Percentiles rank a stretch among this genome's conserved stretches.
These are phyloP conservation scores for Vigna angularis DNA, from an alignment of 306 rosid species.

Conservation along the genomic window DNA sequence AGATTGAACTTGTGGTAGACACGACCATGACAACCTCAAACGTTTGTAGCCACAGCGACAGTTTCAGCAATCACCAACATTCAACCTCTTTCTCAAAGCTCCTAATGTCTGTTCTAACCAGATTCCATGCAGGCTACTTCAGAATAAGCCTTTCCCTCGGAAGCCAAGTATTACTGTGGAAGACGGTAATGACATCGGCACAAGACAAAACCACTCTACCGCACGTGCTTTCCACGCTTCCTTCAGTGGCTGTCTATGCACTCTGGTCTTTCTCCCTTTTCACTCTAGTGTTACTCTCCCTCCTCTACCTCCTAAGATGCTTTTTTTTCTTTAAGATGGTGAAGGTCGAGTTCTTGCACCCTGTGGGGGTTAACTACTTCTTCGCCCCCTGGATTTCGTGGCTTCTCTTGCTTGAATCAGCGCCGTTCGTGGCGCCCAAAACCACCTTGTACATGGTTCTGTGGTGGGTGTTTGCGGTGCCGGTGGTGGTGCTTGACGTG, in stretches of 20 bases:
- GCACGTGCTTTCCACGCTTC: slow-evolving; percentile 38
- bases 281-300: slow-evolving; percentile 49
- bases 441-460: slow-evolving; percentile 40
- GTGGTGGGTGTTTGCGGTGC: slow-evolving; percentile 59
- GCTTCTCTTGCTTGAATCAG: slow-evolving; percentile 62
- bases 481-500: slow-evolving; percentile 60
- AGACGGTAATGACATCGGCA: slow-evolving; percentile 39
- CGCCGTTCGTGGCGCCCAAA: slow-evolving; percentile 49
- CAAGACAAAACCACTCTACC: slow-evolving; percentile 28
- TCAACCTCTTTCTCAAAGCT: slow-evolving; percentile 28
- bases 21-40: background rate
- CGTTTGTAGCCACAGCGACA: background rate
- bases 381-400: slow-evolving; percentile 72
- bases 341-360: slow-evolving; percentile 64
- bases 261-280: slow-evolving; percentile 56
- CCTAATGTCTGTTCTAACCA: slow-evolving; percentile 47
- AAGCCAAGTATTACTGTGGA: slow-evolving; percentile 69
- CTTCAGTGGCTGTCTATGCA: slow-evolving; percentile 43
- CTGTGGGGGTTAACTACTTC: slow-evolving; percentile 65
- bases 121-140: slow-evolving; percentile 73
- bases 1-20: slow-evolving; percentile 50
- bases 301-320: slow-evolving; percentile 62
- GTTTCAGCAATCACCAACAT: background rate
- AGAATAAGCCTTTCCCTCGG: slow-evolving; percentile 68
- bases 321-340: slow-evolving; percentile 62